Base-by-base conservation (phyloP, 169 alveolate genomes). In the Babesia ovata region DNA sequence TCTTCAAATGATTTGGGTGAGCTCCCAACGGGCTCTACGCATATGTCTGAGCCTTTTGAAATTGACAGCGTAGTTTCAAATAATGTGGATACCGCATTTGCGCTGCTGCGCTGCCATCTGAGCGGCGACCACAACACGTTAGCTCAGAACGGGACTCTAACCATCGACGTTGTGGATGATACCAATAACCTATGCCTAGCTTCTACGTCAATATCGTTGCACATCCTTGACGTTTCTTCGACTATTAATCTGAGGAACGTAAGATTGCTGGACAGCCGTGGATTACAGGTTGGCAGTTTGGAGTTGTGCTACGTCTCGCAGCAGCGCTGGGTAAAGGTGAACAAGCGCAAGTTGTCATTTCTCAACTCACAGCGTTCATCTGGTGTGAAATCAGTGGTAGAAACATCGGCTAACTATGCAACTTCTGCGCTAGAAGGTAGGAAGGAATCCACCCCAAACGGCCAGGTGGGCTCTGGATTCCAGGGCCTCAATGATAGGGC, bases 251-350 rank as follows among this genome's bases (percentile, higher is more conserved):
- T 63, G 11, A 36, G 2, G 10, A 24, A 48, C 19, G 39, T 63
- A 11, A 49, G 63, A 12, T 21, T 81, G 66, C 53, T 11, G 53
- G 69, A 73, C 66, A 65, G 70, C 16, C 44, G 53, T 16, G 72
- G 65, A 3, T 12, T 39, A 9, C 33, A 39, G 21, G 69, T 81
- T 7, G 83, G 85, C 44, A 21, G 45, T 48, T 26, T 81, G 29
- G 84, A 70, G 19, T 26, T 73, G 44, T 56, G 60, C 44, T 81
- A 81, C 66, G 84, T 81, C 69, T 81, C 88, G 22, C 83, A 72
- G 53, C 88, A 71, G 63, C 59, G 88, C 21, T 81, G 88, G 88
- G 73, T 73, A 16, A 72, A 62, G 54, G 63, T 71, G 36, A 62
- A 71, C 36, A 62, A 62, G 29, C 36, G 76, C 24, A 67, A 67